A percentile compares a stretch with the other conserved stretches of the same genome.
These are phyloP conservation scores for Coemansia guatemalensis DNA, from an alignment of 192 early-diverging fungal genomes.

Conservation along the genomic window DNA sequence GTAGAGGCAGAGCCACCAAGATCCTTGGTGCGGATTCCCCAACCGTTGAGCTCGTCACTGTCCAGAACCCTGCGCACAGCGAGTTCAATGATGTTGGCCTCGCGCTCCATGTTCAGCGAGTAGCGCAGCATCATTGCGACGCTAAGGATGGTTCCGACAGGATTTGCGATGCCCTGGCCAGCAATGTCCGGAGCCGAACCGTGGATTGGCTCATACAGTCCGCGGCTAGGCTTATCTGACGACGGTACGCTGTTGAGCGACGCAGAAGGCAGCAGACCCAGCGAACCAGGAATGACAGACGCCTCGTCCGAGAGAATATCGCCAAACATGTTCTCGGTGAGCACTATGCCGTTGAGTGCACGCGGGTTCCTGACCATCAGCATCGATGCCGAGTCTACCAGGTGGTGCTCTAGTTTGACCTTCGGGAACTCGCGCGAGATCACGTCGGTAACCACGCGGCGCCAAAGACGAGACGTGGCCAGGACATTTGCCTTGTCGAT, in stretches of 20 bases:
- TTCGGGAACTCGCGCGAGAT: slow-evolving; percentile 87
- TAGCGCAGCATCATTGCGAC: slow-evolving; percentile 93
- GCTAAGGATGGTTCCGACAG: slow-evolving; percentile 95
- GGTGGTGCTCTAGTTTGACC: slow-evolving; percentile 83
- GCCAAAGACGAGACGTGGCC: slow-evolving; percentile 97
- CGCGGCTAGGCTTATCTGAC: slow-evolving; percentile 66
- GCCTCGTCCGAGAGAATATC: slow-evolving; percentile 97
- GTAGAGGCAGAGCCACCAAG: slow-evolving; percentile 84
- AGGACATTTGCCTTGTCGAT: slow-evolving; percentile 99
- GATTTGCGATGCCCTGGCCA: slow-evolving; percentile 95
- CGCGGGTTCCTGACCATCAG: slow-evolving; percentile 90
- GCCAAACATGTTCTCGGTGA: slow-evolving; percentile 99
- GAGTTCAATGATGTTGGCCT: slow-evolving; percentile 89
- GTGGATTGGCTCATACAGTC: slow-evolving; percentile 99
- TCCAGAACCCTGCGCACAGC: slow-evolving; percentile 93
- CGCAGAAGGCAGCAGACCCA: slow-evolving; percentile 93
- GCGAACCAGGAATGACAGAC: slow-evolving; percentile 89
- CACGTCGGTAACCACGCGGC: slow-evolving; percentile 87
- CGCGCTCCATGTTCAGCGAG: slow-evolving; percentile 85
- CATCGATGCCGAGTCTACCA: slow-evolving; percentile 98
- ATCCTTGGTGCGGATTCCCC: slow-evolving; percentile 84
- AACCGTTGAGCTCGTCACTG: slow-evolving; percentile 64
- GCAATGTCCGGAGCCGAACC: slow-evolving; percentile 99
- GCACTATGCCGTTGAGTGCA: slow-evolving; percentile 88
- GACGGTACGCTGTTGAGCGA: slow-evolving; percentile 85